phyloP scores from a whole-genome alignment of 495 filamentous ascomycete species.

The Ramalina intermedia region DNA sequence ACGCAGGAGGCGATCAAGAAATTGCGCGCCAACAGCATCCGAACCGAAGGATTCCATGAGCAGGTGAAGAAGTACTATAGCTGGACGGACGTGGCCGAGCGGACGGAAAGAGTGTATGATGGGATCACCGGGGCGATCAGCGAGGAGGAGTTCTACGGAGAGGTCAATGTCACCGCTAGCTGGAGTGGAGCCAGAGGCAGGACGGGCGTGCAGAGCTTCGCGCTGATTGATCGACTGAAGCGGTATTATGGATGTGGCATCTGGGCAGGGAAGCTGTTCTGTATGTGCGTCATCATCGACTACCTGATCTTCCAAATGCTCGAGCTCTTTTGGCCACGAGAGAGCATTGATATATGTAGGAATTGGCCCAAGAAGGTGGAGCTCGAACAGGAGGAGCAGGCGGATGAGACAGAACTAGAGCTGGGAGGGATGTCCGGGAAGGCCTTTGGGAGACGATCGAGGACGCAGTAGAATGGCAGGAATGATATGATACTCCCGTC shows the following conservation, averaged over 20 bases:
- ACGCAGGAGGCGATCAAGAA: slow-evolving; percentile 70
- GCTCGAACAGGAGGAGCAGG: not conserved
- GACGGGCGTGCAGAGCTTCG: slow-evolving; percentile 65
- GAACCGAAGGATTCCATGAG: slow-evolving; percentile 88
- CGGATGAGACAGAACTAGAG: not conserved
- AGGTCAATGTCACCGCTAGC: slow-evolving; percentile 40
- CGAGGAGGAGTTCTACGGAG: slow-evolving; percentile 78
- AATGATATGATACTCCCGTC: too few species aligned
- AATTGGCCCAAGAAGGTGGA: slow-evolving; percentile 72
- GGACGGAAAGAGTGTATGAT: slow-evolving; percentile 89
- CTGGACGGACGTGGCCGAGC: slow-evolving; percentile 85
- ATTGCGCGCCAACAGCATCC: slow-evolving; percentile 67
- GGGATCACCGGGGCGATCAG: slow-evolving; percentile 72
- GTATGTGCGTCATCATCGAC: slow-evolving; percentile 85
- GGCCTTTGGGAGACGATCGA: not conserved
- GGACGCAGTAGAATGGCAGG: not conserved
- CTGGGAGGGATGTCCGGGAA: not conserved
- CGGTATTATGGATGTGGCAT: slow-evolving; percentile 99
- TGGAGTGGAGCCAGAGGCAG: slow-evolving; percentile 60
- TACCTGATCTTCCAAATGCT: slow-evolving; percentile 76
- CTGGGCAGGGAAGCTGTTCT: slow-evolving; percentile 96
- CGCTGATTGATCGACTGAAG: slow-evolving; percentile 86
- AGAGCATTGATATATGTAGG: slow-evolving; percentile 71
- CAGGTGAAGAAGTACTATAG: slow-evolving; percentile 96
- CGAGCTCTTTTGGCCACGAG: slow-evolving; percentile 74